Conservation (phyloP, 2,329 filamentous ascomycete genomes). For the Fusarium citri region DNA sequence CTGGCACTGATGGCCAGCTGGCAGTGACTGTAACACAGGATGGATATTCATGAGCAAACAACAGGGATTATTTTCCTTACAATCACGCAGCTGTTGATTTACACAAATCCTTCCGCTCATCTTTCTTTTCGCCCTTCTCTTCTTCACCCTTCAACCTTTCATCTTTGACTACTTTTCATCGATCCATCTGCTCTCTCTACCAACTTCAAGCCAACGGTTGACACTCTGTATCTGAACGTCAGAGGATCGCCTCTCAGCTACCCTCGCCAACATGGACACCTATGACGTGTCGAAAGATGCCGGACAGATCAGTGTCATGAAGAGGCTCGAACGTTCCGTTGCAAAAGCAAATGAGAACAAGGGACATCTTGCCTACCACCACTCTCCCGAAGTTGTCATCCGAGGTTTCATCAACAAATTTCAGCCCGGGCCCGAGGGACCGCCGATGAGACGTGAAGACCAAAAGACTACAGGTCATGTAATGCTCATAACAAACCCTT, state of each 20-base stretch:
- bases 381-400: rapidly evolving
- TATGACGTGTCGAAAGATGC: not conserved
- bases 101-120: not conserved
- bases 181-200: not conserved
- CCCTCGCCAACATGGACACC: not conserved
- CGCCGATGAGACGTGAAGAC: not conserved
- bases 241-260: not conserved
- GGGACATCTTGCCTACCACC: not conserved
- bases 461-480: not conserved
- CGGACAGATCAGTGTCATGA: rapidly evolving
- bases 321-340: rapidly evolving
- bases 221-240: not conserved
- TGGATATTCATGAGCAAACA: not conserved
- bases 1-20: not conserved
- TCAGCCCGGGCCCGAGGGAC: not conserved
- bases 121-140: not conserved
- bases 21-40: not conserved
- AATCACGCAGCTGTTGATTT: not conserved
- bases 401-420: rapidly evolving
- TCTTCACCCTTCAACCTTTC: not conserved
- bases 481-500: not conserved
- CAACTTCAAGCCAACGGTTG: not conserved
- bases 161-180: not conserved
- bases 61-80: not conserved
- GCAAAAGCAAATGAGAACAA: not conserved